Conservation (phyloP, 2,329 filamentous ascomycete genomes). For the Aspergillus fischeri region DNA sequence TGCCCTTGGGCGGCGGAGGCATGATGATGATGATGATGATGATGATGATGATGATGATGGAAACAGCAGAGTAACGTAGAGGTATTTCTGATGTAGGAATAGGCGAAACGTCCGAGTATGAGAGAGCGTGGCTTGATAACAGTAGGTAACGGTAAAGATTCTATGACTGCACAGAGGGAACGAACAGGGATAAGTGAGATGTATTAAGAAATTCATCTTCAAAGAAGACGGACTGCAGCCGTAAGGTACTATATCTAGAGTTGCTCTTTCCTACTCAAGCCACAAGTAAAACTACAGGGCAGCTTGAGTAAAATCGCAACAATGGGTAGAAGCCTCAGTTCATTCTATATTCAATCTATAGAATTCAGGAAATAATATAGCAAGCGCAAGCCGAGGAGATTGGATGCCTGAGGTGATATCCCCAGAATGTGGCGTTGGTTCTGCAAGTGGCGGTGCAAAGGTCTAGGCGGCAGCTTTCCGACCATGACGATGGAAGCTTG, state of each 20-base stretch:
- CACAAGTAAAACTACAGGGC: not conserved
- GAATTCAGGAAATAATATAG: too few relatives aligned
- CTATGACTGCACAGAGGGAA: not conserved
- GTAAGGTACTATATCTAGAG: not conserved
- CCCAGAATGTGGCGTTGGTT: constrained; percentile 3
- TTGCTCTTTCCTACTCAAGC: not conserved
- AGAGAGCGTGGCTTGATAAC: too few relatives aligned
- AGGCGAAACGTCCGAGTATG: too few relatives aligned
- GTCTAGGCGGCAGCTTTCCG: constrained; percentile 4
- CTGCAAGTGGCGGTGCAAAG: constrained; percentile 8
- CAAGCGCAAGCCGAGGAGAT: not conserved
- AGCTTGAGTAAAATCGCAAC: not conserved
- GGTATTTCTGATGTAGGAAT: too few relatives aligned
- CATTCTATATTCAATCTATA: not conserved
- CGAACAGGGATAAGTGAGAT: not conserved
- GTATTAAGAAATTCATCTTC: not conserved
- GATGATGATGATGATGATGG: too few relatives aligned
- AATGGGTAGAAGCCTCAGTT: not conserved
- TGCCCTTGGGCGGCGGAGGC: too few relatives aligned
- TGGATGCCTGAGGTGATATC: not conserved
- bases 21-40: too few relatives aligned
- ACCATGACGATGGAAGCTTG: not conserved
- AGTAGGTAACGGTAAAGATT: not conserved
- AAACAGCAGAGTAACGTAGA: too few relatives aligned
- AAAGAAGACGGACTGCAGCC: not conserved